phyloP scores from a whole-genome alignment of 2,329 filamentous ascomycete species.

The Microcyclospora pomicola region DNA sequence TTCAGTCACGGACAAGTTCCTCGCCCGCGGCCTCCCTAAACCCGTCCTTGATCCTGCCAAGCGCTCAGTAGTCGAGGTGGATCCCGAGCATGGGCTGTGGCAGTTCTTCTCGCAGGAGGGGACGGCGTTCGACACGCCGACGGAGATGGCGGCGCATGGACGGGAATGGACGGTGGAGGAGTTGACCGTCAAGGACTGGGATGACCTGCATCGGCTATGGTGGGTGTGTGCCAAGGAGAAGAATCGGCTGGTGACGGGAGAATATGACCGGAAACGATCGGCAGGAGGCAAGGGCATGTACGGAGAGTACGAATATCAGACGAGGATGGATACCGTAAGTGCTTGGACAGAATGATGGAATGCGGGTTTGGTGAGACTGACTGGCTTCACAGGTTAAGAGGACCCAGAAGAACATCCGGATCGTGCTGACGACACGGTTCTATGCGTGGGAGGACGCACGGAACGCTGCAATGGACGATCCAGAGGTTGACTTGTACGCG shows the following conservation, averaged over 20 bases:
- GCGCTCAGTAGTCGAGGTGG: conserved; percentile 42
- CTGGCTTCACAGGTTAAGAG: conserved; percentile 45
- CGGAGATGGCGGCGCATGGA: conserved; percentile 58
- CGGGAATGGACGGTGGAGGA: conserved; percentile 76
- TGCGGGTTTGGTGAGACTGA: conserved; percentile 1
- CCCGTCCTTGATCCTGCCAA: conserved; percentile 49
- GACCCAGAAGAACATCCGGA: conserved; percentile 74
- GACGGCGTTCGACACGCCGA: conserved; percentile 56
- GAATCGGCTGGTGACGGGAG: conserved; percentile 74
- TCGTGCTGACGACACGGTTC: conserved; percentile 72
- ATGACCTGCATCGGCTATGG: conserved; percentile 84
- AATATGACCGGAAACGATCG: conserved; percentile 51
- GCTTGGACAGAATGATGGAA: neutral
- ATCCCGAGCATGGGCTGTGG: conserved; percentile 77
- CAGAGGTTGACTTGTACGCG: conserved; percentile 48
- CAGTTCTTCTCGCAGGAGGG: conserved; percentile 70
- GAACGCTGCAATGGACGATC: conserved; percentile 49
- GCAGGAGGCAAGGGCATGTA: conserved; percentile 48
- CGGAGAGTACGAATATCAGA: conserved; percentile 53
- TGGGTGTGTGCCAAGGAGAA: conserved; percentile 87
- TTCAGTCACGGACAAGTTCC: neutral
- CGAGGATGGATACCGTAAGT: neutral
- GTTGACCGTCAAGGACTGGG: conserved; percentile 79
- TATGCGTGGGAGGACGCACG: conserved; percentile 75
- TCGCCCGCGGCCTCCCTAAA: conserved; percentile 45